phyloP scores from a whole-genome alignment of 1,284 basidiomycete species.

The Veloporphyrellus conicus region DNA sequence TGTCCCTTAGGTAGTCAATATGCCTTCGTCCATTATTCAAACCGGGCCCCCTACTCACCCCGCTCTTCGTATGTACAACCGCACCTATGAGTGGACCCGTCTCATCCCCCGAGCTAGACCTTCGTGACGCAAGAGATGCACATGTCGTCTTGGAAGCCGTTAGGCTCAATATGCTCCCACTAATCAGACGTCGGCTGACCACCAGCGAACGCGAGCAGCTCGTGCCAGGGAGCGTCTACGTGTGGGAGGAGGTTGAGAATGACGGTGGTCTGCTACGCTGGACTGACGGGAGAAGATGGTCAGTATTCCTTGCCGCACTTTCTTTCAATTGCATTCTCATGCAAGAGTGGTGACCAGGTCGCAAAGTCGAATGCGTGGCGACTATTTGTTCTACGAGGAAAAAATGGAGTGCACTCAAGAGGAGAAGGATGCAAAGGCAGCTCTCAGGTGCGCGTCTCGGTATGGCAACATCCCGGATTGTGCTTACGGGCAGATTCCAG shows the following conservation, averaged over 20 bases:
- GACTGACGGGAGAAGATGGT: slow-evolving; percentile 77
- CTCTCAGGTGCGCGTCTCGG: slow-evolving; percentile 48
- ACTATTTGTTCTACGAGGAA: slow-evolving; percentile 75
- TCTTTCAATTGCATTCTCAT: slow-evolving; percentile 2
- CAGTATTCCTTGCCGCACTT: slow-evolving; percentile 13
- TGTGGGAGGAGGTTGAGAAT: slow-evolving; percentile 78
- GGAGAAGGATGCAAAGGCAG: slow-evolving; percentile 69
- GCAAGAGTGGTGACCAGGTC: slow-evolving; percentile 48
- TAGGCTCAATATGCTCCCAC: slow-evolving; percentile 60
- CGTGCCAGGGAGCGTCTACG: slow-evolving; percentile 68
- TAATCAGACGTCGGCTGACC: slow-evolving; percentile 65
- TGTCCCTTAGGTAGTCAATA: slow-evolving; percentile 5
- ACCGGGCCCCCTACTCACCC: slow-evolving; percentile 48
- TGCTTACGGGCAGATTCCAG: slow-evolving; percentile 34
- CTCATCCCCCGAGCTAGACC: slow-evolving; percentile 44
- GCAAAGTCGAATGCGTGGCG: slow-evolving; percentile 75
- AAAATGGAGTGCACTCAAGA: slow-evolving; percentile 72
- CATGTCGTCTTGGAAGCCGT: slow-evolving; percentile 73
- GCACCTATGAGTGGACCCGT: not conserved
- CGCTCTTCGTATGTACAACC: slow-evolving; percentile 46
- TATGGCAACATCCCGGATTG: slow-evolving; percentile 1
- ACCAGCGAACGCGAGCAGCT: slow-evolving; percentile 64
- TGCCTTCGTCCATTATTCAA: slow-evolving; percentile 18
- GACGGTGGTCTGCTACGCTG: slow-evolving; percentile 71
- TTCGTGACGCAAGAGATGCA: slow-evolving; percentile 66